phyloP scores from a whole-genome alignment of 495 filamentous ascomycete species.

The Tuber indicum region DNA sequence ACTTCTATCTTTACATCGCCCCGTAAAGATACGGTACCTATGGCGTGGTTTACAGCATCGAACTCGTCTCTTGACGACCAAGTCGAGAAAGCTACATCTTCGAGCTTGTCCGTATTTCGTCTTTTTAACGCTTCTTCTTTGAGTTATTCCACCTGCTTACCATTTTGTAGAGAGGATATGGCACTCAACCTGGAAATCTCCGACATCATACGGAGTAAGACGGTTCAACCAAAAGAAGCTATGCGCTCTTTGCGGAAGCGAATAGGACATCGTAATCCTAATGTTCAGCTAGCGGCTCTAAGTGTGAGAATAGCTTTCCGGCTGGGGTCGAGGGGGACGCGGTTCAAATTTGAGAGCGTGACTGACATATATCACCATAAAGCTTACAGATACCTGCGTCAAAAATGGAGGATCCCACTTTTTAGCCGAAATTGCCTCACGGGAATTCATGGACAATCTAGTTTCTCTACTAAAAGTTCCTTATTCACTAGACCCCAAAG shows the following conservation, averaged over 20 bases:
- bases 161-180: constrained; percentile 73
- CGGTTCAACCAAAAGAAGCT: constrained; percentile 90
- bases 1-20: constrained; percentile 11
- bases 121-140: constrained; percentile 8
- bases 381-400: constrained; percentile 95
- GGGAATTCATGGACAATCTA: constrained; percentile 97
- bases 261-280: constrained; percentile 93
- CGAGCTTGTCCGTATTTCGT: constrained; percentile 64
- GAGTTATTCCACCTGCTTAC: constrained; percentile 15
- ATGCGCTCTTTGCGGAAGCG: constrained; percentile 92
- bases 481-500: constrained; percentile 71
- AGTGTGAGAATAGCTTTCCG: constrained; percentile 54
- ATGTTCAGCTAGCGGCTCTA: constrained; percentile 84
- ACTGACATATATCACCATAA: constrained; percentile 30
- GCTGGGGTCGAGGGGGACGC: neutral
- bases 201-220: constrained; percentile 91
- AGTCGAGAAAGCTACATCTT: constrained; percentile 87
- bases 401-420: constrained; percentile 99
- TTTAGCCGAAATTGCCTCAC: constrained; percentile 84
- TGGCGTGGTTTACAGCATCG: constrained; percentile 90
- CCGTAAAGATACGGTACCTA: constrained; percentile 40
- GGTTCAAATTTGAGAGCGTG: neutral
- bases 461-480: constrained; percentile 77
- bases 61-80: constrained; percentile 89
- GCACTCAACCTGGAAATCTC: constrained; percentile 95